Percentiles rank a stretch among this genome's conserved stretches.
These are phyloP conservation scores for Rhodotorula babjevae DNA, from an alignment of 768 basidiomycete species.

Conservation along the genomic window DNA sequence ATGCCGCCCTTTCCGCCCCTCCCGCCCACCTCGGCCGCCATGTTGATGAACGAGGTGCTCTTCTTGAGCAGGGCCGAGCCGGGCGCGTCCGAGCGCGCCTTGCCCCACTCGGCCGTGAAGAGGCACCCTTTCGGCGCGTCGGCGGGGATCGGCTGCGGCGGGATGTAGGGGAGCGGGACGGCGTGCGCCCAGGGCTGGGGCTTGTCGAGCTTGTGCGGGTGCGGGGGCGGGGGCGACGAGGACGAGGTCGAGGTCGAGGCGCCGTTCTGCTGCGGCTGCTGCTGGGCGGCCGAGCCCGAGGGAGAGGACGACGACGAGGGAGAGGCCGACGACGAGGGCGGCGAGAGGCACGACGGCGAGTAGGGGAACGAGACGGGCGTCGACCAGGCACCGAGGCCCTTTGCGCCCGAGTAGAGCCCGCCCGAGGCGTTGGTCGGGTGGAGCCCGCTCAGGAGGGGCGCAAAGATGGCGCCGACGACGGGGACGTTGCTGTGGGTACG, in stretches of 20 bases:
- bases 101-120: constrained; percentile 42
- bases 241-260: no score
- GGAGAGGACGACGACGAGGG: neutral
- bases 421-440: constrained; percentile 38
- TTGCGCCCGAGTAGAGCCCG: constrained; percentile 37
- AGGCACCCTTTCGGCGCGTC: constrained; percentile 41
- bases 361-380: constrained; percentile 39
- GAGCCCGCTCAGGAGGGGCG: constrained; percentile 37
- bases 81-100: constrained; percentile 34
- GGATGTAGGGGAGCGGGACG: constrained; percentile 38
- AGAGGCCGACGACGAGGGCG: neutral
- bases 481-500: constrained; percentile 35
- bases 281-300: no score
- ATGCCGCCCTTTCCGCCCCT: constrained; percentile 38
- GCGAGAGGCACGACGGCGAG: constrained; percentile 8
- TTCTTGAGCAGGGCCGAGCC: constrained; percentile 35
- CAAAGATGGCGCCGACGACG: constrained; percentile 41
- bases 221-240: no score
- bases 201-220: neutral
- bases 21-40: constrained; percentile 40
- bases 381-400: constrained; percentile 37
- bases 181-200: constrained; percentile 31
- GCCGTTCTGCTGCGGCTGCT: no score
- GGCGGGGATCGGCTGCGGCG: constrained; percentile 22
- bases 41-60: constrained; percentile 36